Evolutionary conservation across 2,329 filamentous ascomycete species (phyloP).

Genomic region (Hypoxylon sp.): DNA sequence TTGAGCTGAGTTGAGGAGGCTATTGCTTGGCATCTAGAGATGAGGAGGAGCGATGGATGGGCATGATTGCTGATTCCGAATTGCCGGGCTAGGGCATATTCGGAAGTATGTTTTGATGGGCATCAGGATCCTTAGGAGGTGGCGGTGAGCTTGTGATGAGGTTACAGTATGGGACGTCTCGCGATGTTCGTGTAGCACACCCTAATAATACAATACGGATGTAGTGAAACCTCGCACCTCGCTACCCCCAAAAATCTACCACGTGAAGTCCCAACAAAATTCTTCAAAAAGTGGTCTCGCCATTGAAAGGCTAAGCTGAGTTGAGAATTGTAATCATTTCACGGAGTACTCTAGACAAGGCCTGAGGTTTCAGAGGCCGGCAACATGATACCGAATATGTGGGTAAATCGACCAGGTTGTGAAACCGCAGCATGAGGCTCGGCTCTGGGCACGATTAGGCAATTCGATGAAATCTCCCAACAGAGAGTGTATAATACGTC

Average conservation of each 20-base stretch:
- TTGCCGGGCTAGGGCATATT: conserved; percentile 1
- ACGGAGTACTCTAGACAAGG: conserved; percentile 19
- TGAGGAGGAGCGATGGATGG: background rate
- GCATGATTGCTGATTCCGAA: conserved; percentile 9
- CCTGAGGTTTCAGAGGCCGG: conserved; percentile 34
- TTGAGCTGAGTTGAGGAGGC: background rate
- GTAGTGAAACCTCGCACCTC: conserved; percentile 28
- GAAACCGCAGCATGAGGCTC: conserved; percentile 42
- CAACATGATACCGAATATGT: conserved; percentile 29
- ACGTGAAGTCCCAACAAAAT: conserved; percentile 12
- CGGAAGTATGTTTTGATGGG: conserved; percentile 1
- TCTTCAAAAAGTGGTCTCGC: background rate
- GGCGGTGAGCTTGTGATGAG: conserved; percentile 11
- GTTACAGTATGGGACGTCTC: conserved; percentile 16
- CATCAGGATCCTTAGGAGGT: too few species aligned
- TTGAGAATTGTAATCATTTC: conserved; percentile 17
- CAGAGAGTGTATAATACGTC: conserved; percentile 1
- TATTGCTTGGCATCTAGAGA: conserved; percentile 4
- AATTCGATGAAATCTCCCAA: background rate
- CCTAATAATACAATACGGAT: conserved; percentile 29
- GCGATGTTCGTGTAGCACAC: conserved; percentile 25
- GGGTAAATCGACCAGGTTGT: conserved; percentile 39
- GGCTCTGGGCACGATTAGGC: conserved; percentile 14
- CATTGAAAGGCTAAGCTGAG: background rate
- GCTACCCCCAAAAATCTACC: background rate